phyloP scores from a whole-genome alignment of 1,284 basidiomycete species.

The Trametes hirsuta region DNA sequence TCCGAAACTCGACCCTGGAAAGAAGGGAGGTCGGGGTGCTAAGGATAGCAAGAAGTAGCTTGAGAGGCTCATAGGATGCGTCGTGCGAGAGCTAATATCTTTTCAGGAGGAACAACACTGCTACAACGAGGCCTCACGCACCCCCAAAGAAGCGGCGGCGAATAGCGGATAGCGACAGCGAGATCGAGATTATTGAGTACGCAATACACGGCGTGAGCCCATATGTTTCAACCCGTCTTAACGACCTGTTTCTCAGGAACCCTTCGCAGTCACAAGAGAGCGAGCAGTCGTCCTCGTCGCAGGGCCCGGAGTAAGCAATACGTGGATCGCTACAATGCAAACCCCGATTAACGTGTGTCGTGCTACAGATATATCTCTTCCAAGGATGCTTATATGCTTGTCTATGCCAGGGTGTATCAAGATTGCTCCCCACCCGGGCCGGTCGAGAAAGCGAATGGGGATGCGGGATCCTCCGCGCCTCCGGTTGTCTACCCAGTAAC shows the following conservation, averaged over 20 bases:
- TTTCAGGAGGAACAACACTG: constrained; percentile 26
- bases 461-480: neutral
- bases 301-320: constrained; percentile 26
- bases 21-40: constrained; percentile 12
- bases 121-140: constrained; percentile 25
- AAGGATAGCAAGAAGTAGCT: constrained; percentile 23
- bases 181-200: constrained; percentile 43
- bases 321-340: neutral
- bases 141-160: constrained; percentile 47
- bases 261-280: constrained; percentile 8
- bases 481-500: constrained; percentile 3
- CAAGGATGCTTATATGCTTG: constrained; percentile 91
- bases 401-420: constrained; percentile 61
- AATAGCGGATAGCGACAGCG: constrained; percentile 67
- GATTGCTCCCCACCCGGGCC: neutral
- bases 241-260: neutral
- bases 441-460: neutral
- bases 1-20: constrained; percentile 37
- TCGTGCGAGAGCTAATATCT: constrained; percentile 1
- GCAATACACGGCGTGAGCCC: neutral
- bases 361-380: constrained; percentile 48
- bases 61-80: neutral
- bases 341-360: neutral
- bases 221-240: neutral
- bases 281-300: constrained; percentile 4